A percentile compares a stretch with the other conserved stretches of the same genome.
phyloP scores from a whole-genome alignment of 306 rosid species.

The Arachis stenosperma region DNA sequence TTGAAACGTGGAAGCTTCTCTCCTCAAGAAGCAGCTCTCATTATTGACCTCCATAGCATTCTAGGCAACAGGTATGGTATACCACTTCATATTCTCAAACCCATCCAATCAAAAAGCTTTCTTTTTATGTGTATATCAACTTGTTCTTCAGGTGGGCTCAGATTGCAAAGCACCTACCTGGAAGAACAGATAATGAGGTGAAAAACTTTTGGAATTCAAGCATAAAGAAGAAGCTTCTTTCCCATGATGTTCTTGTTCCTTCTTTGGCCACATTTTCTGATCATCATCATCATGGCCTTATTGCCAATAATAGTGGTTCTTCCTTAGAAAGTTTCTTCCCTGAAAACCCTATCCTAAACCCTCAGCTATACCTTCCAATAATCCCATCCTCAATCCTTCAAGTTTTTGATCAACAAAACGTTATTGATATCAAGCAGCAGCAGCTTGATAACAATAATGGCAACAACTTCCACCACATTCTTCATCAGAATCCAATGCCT shows the following conservation, averaged over 20 bases:
- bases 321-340: constrained; percentile 59
- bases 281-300: background rate
- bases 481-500: constrained; percentile 43
- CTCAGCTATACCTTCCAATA: constrained; percentile 57
- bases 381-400: constrained; percentile 55
- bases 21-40: constrained; percentile 89
- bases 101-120: too few relatives aligned
- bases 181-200: constrained; percentile 99
- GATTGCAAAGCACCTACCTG: constrained; percentile 95
- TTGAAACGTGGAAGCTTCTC: constrained; percentile 95
- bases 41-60: constrained; percentile 86
- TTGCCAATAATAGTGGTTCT: background rate
- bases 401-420: constrained; percentile 39
- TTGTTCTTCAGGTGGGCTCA: constrained; percentile 80
- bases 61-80: constrained; percentile 74
- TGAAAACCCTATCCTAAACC: constrained; percentile 58
- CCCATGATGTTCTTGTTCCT: constrained; percentile 54
- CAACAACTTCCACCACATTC: constrained; percentile 31
- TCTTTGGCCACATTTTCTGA: constrained; percentile 59
- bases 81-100: too few relatives aligned
- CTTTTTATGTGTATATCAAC: too few relatives aligned
- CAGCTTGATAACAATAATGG: constrained; percentile 37
- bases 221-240: constrained; percentile 86
- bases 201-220: constrained; percentile 99
- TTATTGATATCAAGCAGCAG: constrained; percentile 20